These are phyloP conservation scores for Puccinia horiana DNA, from an alignment of 1,284 basidiomycete genomes.

Conservation along the genomic window DNA sequence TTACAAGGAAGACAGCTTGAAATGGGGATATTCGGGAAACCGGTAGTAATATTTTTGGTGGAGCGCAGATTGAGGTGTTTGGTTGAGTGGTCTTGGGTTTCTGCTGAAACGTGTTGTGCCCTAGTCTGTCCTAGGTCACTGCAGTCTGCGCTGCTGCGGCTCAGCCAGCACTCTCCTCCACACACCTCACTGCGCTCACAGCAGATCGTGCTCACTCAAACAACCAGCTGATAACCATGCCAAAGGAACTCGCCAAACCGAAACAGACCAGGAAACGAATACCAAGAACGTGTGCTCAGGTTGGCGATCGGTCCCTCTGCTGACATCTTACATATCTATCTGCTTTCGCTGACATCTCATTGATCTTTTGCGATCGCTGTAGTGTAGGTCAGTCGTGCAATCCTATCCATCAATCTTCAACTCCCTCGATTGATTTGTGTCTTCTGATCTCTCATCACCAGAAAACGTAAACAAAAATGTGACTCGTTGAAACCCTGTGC, in stretches of 20 bases:
- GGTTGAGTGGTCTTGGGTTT: no score
- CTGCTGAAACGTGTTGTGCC: no score
- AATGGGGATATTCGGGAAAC: neutral
- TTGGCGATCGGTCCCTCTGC: neutral
- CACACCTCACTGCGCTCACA: no score
- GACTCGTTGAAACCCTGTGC: conserved; percentile 49
- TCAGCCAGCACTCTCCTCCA: no score
- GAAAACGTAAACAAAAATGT: conserved; percentile 49
- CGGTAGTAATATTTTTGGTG: no score
- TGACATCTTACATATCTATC: neutral
- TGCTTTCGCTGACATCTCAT: neutral
- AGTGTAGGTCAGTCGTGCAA: conserved; percentile 31
- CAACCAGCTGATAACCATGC: conserved; percentile 11
- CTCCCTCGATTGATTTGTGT: neutral
- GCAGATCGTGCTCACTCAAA: neutral
- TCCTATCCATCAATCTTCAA: neutral
- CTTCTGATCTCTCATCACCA: neutral
- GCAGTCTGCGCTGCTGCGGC: no score
- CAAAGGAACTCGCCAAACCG: conserved; percentile 46
- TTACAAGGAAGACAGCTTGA: conserved; percentile 28
- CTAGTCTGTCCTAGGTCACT: no score
- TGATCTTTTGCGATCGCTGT: neutral
- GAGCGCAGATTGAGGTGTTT: no score
- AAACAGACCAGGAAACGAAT: conserved; percentile 48
- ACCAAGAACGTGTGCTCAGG: conserved; percentile 47